Percentiles rank a stretch among this genome's conserved stretches.
phyloP scores from a whole-genome alignment of 169 alveolate genomes.

The Cryptosporidium sp. region DNA sequence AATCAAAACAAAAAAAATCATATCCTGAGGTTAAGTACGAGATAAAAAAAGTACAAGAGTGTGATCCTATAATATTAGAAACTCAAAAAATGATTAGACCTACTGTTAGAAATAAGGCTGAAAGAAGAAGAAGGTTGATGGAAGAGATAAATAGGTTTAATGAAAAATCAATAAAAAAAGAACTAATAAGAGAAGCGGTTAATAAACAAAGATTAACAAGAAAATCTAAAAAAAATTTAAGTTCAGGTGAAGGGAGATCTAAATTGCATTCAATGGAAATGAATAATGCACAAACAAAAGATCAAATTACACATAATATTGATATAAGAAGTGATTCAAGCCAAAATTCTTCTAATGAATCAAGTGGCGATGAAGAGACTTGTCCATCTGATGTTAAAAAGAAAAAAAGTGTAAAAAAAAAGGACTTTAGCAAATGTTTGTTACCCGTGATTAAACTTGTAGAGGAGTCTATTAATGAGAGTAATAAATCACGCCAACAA shows the following conservation, averaged over 20 bases:
- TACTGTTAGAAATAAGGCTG: slow-evolving; percentile 12
- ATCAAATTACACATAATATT: background rate
- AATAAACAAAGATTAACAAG: background rate
- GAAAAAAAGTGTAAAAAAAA: background rate
- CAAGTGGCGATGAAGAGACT: background rate
- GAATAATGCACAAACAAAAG: too few relatives aligned
- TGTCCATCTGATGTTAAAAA: background rate
- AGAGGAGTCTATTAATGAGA: background rate
- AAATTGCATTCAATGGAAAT: background rate
- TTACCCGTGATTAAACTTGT: background rate
- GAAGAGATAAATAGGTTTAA: background rate
- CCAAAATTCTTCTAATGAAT: background rate
- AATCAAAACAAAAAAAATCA: background rate
- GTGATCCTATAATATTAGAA: background rate
- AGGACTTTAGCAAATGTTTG: background rate
- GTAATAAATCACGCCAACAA: background rate
- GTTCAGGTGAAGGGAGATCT: background rate
- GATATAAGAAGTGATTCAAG: background rate
- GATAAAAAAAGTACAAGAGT: background rate
- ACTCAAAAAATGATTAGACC: background rate
- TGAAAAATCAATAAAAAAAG: background rate
- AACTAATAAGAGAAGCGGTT: background rate
- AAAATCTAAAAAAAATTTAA: background rate
- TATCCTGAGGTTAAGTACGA: background rate
- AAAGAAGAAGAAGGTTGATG: background rate